Evolutionary conservation across 495 filamentous ascomycete genomes (phyloP).

Genomic region (Aspergillus hancockii): DNA sequence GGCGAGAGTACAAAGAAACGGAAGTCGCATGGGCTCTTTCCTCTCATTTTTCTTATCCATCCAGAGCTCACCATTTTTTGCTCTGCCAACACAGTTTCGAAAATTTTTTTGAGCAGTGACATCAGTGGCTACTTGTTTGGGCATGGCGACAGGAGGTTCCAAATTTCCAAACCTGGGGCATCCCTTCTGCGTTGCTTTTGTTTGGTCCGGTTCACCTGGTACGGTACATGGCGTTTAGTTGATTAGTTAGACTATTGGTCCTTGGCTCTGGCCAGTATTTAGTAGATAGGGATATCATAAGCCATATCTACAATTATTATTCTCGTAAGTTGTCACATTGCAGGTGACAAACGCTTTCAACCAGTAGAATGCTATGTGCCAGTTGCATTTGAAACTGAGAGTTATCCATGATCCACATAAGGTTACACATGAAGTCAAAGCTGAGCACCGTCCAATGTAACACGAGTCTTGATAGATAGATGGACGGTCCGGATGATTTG

Average conservation of each 20-base stretch:
- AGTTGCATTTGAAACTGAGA: background rate
- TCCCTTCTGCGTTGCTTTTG: background rate
- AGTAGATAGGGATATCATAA: background rate
- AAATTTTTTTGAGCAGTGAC: background rate
- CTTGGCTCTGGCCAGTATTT: background rate
- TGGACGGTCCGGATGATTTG: background rate
- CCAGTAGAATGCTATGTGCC: background rate
- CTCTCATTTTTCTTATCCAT: background rate
- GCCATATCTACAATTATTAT: background rate
- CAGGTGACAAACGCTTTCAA: background rate
- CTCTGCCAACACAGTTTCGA: background rate
- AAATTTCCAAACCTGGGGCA: no score
- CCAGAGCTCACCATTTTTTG: background rate
- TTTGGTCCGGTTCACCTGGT: background rate
- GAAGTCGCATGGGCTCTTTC: background rate
- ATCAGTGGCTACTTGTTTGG: conserved; percentile 1
- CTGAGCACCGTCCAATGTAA: background rate
- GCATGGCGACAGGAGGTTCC: background rate
- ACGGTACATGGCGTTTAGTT: background rate
- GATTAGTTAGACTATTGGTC: background rate
- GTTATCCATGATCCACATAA: background rate
- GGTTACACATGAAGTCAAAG: background rate
- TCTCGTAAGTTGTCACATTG: background rate
- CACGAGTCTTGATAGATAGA: background rate
- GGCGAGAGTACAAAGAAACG: background rate